Evolutionary conservation across 768 basidiomycete genomes (phyloP).

Genomic region (Mrakia frigida): DNA sequence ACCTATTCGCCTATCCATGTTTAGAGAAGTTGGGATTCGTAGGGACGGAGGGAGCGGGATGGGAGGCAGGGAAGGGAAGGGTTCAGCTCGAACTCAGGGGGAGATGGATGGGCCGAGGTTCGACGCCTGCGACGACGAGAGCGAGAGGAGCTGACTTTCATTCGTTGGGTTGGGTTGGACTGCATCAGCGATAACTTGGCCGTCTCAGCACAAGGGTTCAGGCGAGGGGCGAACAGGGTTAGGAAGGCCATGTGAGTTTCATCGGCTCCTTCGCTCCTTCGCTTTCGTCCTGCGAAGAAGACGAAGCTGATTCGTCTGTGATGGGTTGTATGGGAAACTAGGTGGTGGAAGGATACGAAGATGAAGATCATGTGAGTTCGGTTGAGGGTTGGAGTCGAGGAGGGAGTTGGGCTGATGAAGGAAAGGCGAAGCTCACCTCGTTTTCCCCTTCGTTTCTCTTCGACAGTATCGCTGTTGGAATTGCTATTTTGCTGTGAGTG

Average conservation of each 20-base stretch:
- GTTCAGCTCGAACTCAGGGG: not conserved
- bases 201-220: slow-evolving; percentile 97
- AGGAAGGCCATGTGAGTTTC: slow-evolving; percentile 63
- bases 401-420: not conserved
- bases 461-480: slow-evolving; percentile 66
- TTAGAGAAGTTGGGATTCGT: not conserved
- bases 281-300: not conserved
- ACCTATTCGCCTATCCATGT: no score
- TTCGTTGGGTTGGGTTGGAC: not conserved
- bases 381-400: no score
- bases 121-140: not conserved
- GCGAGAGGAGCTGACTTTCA: not conserved
- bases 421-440: not conserved
- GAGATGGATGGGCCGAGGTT: not conserved
- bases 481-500: slow-evolving; percentile 69
- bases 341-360: slow-evolving; percentile 64
- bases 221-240: slow-evolving; percentile 91
- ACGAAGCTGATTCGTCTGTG: not conserved
- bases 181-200: slow-evolving; percentile 70
- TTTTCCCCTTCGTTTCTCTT: not conserved
- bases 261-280: not conserved
- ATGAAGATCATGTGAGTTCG: slow-evolving; percentile 73
- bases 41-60: not conserved
- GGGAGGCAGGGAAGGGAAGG: not conserved
- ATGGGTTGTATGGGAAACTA: slow-evolving; percentile 15